Conservation (phyloP, 257 asterid genomes). For the Scutellaria minor region DNA sequence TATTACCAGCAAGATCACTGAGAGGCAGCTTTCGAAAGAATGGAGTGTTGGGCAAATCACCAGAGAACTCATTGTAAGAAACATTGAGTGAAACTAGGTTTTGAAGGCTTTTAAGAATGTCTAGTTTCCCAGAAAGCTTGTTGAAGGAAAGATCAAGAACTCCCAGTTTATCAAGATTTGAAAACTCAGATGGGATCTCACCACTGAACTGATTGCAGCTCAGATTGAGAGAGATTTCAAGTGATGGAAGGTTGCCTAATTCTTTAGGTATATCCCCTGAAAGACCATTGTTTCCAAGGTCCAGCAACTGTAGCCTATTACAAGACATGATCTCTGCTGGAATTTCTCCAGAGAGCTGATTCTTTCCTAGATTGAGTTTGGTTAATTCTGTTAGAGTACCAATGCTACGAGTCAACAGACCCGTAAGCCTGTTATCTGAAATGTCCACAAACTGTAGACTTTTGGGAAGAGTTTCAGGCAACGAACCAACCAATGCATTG, state of each 20-base stretch:
- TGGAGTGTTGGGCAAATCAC: conserved; percentile 74
- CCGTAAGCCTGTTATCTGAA: conserved; percentile 75
- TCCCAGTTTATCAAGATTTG: conserved; percentile 68
- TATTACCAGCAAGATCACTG: conserved; percentile 72
- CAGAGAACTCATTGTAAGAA: conserved; percentile 83
- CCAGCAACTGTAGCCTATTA: conserved; percentile 75
- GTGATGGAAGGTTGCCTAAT: conserved; percentile 74
- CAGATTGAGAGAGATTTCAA: conserved; percentile 90
- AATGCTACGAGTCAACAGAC: conserved; percentile 53
- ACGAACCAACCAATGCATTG: conserved; percentile 65
- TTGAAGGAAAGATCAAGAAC: conserved; percentile 89
- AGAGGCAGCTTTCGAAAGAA: conserved; percentile 82
- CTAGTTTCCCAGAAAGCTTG: conserved; percentile 74
- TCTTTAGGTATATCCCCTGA: conserved; percentile 75
- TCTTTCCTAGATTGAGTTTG: conserved; percentile 71
- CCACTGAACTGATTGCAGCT: conserved; percentile 79
- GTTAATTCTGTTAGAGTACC: conserved; percentile 72
- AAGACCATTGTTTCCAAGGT: conserved; percentile 77
- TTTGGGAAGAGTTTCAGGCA: conserved; percentile 70
- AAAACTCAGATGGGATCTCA: conserved; percentile 74
- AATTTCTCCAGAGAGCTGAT: conserved; percentile 73
- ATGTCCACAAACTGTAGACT: conserved; percentile 79
- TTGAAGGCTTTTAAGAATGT: conserved; percentile 63
- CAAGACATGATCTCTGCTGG: conserved; percentile 77
- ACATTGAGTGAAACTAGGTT: conserved; percentile 89